phyloP scores from a whole-genome alignment of 306 rosid species.

The Mimosa bimucronata region DNA sequence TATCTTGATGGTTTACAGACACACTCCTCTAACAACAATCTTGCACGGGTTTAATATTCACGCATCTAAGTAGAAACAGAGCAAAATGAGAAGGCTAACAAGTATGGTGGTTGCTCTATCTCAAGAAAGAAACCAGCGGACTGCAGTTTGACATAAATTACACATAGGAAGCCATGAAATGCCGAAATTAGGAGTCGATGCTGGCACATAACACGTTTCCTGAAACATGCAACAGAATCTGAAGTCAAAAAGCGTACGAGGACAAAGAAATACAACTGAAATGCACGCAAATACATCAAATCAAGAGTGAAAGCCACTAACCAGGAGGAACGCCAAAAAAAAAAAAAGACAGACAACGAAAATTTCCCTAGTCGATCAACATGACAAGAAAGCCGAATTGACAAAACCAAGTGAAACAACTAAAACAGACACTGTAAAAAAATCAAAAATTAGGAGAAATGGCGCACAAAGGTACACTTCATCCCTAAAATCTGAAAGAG shows the following conservation, averaged over 20 bases:
- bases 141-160: slow-evolving; percentile 5
- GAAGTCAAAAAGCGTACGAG: slow-evolving; percentile 15
- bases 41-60: slow-evolving; percentile 4
- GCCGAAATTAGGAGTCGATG: slow-evolving; percentile 32
- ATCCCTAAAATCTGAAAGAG: slow-evolving; percentile 15
- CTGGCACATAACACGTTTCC: slow-evolving; percentile 34
- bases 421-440: background rate
- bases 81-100: background rate
- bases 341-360: background rate
- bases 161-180: slow-evolving; percentile 18
- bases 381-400: background rate
- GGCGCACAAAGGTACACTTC: slow-evolving; percentile 15
- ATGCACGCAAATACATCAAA: background rate
- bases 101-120: background rate
- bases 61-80: background rate
- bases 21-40: slow-evolving; percentile 13
- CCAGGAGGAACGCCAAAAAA: background rate
- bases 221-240: slow-evolving; percentile 55
- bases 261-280: background rate
- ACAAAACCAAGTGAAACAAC: slow-evolving; percentile 7
- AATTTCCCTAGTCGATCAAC: background rate
- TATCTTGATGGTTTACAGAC: slow-evolving; percentile 34
- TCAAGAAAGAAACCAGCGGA: slow-evolving; percentile 14
- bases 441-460: background rate
- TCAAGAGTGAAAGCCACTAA: background rate